Base-by-base conservation (phyloP, 1,139 yeast genomes). In the Debaryomycetaceae sp. region DNA sequence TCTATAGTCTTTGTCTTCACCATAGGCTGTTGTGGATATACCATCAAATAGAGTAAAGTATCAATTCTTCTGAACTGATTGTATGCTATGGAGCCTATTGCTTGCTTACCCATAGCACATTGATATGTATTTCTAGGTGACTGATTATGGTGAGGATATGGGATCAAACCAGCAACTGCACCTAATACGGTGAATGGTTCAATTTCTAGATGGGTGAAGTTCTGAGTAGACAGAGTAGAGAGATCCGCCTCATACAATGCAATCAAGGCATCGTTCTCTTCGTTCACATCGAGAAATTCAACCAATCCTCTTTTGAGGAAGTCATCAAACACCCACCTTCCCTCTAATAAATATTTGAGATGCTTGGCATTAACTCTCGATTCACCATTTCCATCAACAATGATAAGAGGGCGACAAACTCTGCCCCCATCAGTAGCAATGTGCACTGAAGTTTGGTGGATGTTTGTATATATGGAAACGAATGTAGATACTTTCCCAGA, bases 91-190 rank as follows among this genome's bases (percentile, higher is more conserved):
- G 98, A 98, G 54, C 99, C 99, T 66, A 93, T 93, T 22, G 99
- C 99, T 72, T 93, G 99, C 73, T 93, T 93, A 82, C 99, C 99
- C 99, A 93, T 93, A 64, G 99, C 99, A 80, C 97, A 93, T 72
- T 93, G 99, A 72, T 93, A 93, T 0, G 99, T 93, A 65, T 93
- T 93, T 79, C 99, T 85, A 41, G 99, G 99, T 5, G 97, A 90
- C 72, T 93, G 99, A 66, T 93, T 93, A 66, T 93, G 99, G 65
- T 93, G 99, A 33, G 99, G 99, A 59, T 93, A 93, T n/a, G 99
- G 99, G 78, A 93, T 93, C 56, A 93, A 78, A 38, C 99, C 99
- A 0, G 99, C 99, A 49, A 93, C 98, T 0, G 99, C 99, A 41
- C 99, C 99, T 44, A 93, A 73, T 2, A 93, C 88, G 0, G 99